phyloP scores from a whole-genome alignment of 306 rosid genomes.

The Cicer cuneatum region DNA sequence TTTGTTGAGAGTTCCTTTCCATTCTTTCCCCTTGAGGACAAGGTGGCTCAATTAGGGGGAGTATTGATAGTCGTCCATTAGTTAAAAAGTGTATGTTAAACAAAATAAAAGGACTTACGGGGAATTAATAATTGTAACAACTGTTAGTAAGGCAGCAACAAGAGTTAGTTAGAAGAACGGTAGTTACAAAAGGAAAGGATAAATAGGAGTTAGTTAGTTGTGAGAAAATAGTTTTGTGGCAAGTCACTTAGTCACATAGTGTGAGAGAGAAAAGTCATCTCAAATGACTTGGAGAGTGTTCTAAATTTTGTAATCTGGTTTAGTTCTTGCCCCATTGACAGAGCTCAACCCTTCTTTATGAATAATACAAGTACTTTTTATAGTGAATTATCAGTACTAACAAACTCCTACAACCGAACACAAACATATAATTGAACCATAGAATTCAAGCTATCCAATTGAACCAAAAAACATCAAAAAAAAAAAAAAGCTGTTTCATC shows the following conservation, averaged over 20 bases:
- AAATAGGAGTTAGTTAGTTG: not conserved
- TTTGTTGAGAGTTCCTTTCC: too few species aligned
- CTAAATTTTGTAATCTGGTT: not conserved
- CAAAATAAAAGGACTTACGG: not conserved
- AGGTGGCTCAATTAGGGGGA: too few species aligned
- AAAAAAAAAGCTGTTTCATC: not conserved
- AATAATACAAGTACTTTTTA: not conserved
- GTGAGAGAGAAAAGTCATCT: not conserved
- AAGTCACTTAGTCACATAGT: not conserved
- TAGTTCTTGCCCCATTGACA: not conserved
- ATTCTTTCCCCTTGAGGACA: too few species aligned
- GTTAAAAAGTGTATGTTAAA: not conserved
- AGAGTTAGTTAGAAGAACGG: not conserved
- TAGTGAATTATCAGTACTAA: not conserved
- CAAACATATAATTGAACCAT: slow-evolving; percentile 13
- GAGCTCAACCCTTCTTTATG: not conserved
- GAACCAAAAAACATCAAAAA: not conserved
- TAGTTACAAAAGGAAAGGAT: not conserved
- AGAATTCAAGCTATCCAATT: slow-evolving; percentile 21
- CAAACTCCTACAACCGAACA: not conserved
- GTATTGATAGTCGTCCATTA: not conserved
- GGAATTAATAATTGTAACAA: not conserved
- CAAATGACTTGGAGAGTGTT: not conserved
- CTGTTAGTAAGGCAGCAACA: not conserved
- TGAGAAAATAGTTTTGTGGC: not conserved